Evolutionary conservation across 2,329 filamentous ascomycete genomes (phyloP), one percentile per base, ranked within the genome.

Genomic region (Claviceps pazoutovae): DNA sequence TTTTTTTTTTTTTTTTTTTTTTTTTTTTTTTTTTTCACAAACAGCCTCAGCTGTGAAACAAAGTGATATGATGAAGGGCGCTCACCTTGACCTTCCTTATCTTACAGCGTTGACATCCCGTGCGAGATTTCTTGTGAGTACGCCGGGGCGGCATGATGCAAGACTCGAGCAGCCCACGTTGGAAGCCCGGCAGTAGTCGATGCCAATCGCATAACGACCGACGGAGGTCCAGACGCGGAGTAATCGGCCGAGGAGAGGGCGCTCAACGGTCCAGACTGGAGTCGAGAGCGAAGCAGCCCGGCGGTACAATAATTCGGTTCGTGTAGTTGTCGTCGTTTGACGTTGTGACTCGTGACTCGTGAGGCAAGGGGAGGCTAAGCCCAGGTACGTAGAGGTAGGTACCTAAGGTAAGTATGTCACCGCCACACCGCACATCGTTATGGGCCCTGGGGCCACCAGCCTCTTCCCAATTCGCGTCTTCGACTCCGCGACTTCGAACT

Each of bases 61-160:
- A 34, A 11, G 4, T 11, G 19, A 34, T 4, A 3, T 23, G 1
- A 7, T 38, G 9, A 30, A 14, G 39, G 11, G 48, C n/a, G 36
- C 61, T 48, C 66, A 82, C 81, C 77, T 86, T 86, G 62, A 86
- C 83, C 66, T 85, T 85, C 55, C 82, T 72, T 51, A 72, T 71
- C 67, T 85, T 86, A 66, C 82, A 86, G 53, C 78, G 71, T 55
- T 75, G 73, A 59, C 82, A 86, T 46, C 82, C 82, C 49, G 80
- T 76, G 57, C 82, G 75, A 52, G 80, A 84, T 69, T 84, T 86
- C 62, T 83, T 85, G 66, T 86, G 82, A 43, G 81, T 82, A 62
- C 80, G 73, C 60, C 81, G 71, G 34, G 81, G 80, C 55, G 81
- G 78, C 80, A 83, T 83, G 21, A 55, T 64, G 37, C 17, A 46